Evolutionary conservation across 202 grass and related monocot genomes (phyloP), one percentile per base, ranked within the genome.

Genomic region (Carex sylvatica): DNA sequence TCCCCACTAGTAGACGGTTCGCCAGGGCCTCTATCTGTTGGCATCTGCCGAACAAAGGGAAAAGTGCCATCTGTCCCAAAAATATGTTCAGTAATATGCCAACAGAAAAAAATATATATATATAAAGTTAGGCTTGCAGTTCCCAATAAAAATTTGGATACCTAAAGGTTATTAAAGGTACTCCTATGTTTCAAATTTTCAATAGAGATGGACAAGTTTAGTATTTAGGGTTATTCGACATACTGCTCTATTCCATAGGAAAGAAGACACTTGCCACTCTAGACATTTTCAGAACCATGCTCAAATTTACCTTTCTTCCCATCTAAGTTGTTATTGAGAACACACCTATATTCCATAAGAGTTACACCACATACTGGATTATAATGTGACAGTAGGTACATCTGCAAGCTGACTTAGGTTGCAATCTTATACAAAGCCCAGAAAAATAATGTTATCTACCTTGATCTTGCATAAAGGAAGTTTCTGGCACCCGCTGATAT

Each of bases 1-100:
- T 77, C 15, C 82, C 92, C 91, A 84, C 92, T 95, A 19, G 92
- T 98, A 80, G 92, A 98, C 60, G 95, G 84, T 91, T 88, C 80
- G 13, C 91, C 92, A 74, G 86, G 69, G 68, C 78, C 78, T n/a
- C 87, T 84, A 65, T 91, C 84, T 82, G 70, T 80, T 67, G 84
- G 78, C 80, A 65, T 85, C 35, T 77, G 80, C 78, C 87, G 87
- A 74, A 83, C 79, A 68, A 86, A 87, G 49, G 87, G 90, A 66
- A 87, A 91, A 40, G 84, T 59, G 59, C 49, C 84, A 44, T 84
- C 89, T 89, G 80, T 65, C 13, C 33, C 18, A 66, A 52, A 81
- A 65, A 30, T 31, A 31, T 31, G 14, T 26, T 33, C 28, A 55
- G 26, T 56, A 30, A 56, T 76, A 76, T 35, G 6, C 6, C 51